Base-by-base conservation (phyloP, 257 asterid genomes). In the Gynochthodes officinalis region DNA sequence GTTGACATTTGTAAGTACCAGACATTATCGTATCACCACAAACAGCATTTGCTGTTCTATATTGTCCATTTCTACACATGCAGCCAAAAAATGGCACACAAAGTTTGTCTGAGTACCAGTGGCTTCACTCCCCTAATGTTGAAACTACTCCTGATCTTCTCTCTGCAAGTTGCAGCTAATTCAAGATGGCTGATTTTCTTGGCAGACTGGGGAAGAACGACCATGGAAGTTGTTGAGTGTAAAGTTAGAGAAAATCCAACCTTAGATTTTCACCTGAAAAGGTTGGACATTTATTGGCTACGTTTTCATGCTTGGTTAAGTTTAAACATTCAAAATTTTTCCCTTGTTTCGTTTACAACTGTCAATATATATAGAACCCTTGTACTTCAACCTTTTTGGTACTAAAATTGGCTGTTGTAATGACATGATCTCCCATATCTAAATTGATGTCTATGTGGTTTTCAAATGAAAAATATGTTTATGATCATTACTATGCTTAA, bases 241-340 rank as follows among this genome's bases (percentile, higher is more conserved):
- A 57, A 53, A 73, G 46, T 21, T 23, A n/a, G 57, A 28, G 40
- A 23, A 63, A 49, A 7, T 37, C 62, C 44, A 28, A 37, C 77
- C 70, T 59, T n/a, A n/a, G n/a, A n/a, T n/a, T n/a, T n/a, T n/a
- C n/a, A n/a, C n/a, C n/a, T 18, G 19, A 74, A 57, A 57, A 48
- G 77, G 66, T 48, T 64, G 82, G 70, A 57, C 70, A 62, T 50
- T 43, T 59, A 55, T 18, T 27, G 65, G 27, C 33, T 10, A 64
- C 33, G 32, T 21, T 18, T 64, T 28, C 42, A 33, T 55, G 7
- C 68, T 28, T 49, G 25, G 21, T n/a, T 52, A 30, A 10, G 21
- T 52, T 68, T 54, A 16, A 7, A 33, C 21, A 50, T 49, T 53
- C 18, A 35, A 27, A 48, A n/a, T n/a, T n/a, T 16, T 71, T 27